Conservation (phyloP, 2,329 filamentous ascomycete species). For the Fusarium sp. region DNA sequence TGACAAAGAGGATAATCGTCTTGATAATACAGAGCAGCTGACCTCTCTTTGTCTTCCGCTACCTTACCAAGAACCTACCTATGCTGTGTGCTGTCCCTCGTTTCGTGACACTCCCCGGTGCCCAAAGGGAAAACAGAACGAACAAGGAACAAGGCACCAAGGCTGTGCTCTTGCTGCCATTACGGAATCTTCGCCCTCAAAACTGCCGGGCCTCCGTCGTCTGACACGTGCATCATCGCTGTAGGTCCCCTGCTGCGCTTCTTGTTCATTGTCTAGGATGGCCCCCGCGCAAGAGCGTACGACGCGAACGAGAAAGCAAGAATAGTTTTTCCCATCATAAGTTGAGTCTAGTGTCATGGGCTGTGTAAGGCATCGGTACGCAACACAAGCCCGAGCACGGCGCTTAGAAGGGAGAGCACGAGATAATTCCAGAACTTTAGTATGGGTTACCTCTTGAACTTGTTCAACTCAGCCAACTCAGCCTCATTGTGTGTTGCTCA, state of each 20-base stretch:
- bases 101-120: constrained; percentile 4
- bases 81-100: constrained; percentile 8
- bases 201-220: constrained; percentile 39
- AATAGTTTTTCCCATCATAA: not conserved
- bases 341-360: not conserved
- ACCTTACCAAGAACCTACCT: not conserved
- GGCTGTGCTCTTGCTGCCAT: not conserved
- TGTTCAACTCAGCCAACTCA: constrained; percentile 7
- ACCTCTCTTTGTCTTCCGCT: constrained; percentile 12
- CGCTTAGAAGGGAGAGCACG: constrained; percentile 12
- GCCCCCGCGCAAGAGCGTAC: constrained; percentile 8
- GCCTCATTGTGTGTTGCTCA: constrained; percentile 23
- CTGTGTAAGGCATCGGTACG: constrained; percentile 23
- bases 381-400: not conserved
- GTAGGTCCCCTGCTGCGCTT: constrained; percentile 24
- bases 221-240: constrained; percentile 48
- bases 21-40: constrained; percentile 22
- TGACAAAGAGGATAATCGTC: constrained; percentile 3
- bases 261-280: constrained; percentile 5
- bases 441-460: constrained; percentile 27
- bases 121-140: not conserved
- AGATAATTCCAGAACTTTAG: constrained; percentile 12
- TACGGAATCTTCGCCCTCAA: constrained; percentile 8
- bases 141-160: constrained; percentile 1
- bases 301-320: not conserved